Percentiles rank a stretch among this genome's conserved stretches.
Evolutionary conservation across 305 asterid genomes (phyloP).

Genomic region (Fraxinus sp.): DNA sequence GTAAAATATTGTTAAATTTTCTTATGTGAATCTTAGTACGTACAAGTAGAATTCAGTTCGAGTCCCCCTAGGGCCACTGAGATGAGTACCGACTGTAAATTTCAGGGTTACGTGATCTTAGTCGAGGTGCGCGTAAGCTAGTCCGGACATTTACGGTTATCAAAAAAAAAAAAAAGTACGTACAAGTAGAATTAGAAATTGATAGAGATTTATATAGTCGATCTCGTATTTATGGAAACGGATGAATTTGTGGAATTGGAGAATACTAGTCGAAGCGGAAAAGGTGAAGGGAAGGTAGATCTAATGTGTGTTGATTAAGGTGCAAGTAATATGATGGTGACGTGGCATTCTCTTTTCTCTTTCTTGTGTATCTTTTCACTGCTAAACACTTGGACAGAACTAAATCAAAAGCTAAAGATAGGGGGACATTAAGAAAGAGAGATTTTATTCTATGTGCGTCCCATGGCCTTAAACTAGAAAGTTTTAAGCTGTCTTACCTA

Average conservation of each 20-base stretch:
- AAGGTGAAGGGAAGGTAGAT: neutral
- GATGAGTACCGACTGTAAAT: too few relatives aligned
- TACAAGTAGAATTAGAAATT: neutral
- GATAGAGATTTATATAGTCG: neutral
- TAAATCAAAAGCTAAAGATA: constrained; percentile 1
- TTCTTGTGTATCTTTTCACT: neutral
- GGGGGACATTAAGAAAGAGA: neutral
- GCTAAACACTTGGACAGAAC: neutral
- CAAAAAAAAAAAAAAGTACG: neutral
- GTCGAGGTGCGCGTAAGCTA: too few relatives aligned
- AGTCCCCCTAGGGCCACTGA: too few relatives aligned
- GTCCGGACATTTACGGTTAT: too few relatives aligned
- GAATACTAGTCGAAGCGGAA: neutral
- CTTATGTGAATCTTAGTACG: neutral
- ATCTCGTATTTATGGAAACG: neutral
- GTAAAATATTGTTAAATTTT: neutral
- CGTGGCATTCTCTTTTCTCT: neutral
- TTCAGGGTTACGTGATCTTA: too few relatives aligned
- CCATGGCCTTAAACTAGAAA: neutral
- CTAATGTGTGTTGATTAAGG: neutral
- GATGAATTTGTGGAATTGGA: neutral
- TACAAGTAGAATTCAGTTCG: neutral
- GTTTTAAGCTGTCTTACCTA: neutral
- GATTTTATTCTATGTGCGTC: neutral
- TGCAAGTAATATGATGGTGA: neutral